phyloP scores from a whole-genome alignment of 345 rosid genomes.

The Eucalyptus sp. region DNA sequence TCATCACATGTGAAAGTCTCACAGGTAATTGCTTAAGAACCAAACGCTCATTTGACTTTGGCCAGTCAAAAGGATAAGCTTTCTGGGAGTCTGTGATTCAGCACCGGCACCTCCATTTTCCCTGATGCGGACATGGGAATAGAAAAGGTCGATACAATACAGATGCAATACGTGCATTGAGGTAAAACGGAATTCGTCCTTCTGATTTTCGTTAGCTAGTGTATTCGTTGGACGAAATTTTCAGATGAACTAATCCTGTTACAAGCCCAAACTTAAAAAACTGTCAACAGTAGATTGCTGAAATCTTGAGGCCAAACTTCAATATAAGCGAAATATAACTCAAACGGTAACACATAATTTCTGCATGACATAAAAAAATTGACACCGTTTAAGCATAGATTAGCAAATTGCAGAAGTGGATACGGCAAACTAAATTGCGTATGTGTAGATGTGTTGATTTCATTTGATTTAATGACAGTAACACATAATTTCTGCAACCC shows the following conservation, averaged over 20 bases:
- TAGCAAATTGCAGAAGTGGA: background rate
- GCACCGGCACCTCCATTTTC: background rate
- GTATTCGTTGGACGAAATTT: background rate
- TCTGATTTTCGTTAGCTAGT: background rate
- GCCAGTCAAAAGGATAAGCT: background rate
- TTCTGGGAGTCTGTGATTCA: background rate
- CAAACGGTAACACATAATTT: background rate
- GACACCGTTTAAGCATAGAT: background rate
- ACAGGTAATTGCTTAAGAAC: background rate
- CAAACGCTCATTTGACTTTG: background rate
- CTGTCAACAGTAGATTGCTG: background rate
- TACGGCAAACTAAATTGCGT: background rate
- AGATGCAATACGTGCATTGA: background rate
- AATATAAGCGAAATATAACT: accelerated
- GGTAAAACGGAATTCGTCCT: background rate
- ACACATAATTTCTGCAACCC: background rate
- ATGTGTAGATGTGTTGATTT: background rate
- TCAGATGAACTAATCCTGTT: background rate
- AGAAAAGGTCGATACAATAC: background rate
- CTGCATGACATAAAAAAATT: background rate
- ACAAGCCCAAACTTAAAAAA: background rate
- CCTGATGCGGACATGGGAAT: background rate
- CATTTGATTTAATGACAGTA: background rate
- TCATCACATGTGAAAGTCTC: background rate
- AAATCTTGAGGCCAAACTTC: background rate